These are phyloP conservation scores for Quercus lobata DNA, from an alignment of 331 rosid genomes.

Conservation along the genomic window DNA sequence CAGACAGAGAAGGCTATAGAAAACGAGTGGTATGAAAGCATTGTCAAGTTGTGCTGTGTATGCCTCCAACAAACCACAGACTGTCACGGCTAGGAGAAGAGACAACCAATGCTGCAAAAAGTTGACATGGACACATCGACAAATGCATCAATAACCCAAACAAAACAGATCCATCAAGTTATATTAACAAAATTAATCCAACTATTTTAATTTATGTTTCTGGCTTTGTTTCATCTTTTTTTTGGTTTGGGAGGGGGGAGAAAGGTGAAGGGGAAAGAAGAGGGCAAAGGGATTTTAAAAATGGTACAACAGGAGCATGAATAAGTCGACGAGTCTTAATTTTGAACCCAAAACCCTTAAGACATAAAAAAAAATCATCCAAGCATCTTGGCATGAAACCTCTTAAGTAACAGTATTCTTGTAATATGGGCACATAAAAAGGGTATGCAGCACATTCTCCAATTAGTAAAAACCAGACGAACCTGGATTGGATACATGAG, in stretches of 20 bases:
- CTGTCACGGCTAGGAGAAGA: slow-evolving; percentile 41
- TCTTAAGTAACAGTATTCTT: background rate
- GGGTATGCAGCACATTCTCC: too few species aligned
- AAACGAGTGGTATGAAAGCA: slow-evolving; percentile 52
- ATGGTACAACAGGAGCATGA: background rate
- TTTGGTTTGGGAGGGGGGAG: background rate
- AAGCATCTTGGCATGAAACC: background rate
- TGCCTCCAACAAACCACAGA: slow-evolving; percentile 61
- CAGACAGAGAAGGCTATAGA: slow-evolving; percentile 58
- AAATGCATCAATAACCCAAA: background rate
- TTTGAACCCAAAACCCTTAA: background rate
- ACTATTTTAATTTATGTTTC: background rate
- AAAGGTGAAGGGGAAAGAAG: too few species aligned
- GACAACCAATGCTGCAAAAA: slow-evolving; percentile 50
- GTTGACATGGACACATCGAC: background rate
- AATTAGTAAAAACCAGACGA: too few species aligned
- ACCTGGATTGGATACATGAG: too few species aligned
- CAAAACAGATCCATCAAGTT: background rate
- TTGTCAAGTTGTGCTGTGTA: slow-evolving; percentile 59
- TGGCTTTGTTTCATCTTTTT: background rate
- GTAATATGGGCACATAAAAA: background rate
- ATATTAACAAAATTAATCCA: background rate
- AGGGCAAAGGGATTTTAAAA: background rate
- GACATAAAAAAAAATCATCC: background rate
- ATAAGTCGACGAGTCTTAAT: background rate